A percentile compares a stretch with the other conserved stretches of the same genome.
These are phyloP conservation scores for Mrakia gelida DNA, from an alignment of 768 basidiomycete species.

Conservation along the genomic window DNA sequence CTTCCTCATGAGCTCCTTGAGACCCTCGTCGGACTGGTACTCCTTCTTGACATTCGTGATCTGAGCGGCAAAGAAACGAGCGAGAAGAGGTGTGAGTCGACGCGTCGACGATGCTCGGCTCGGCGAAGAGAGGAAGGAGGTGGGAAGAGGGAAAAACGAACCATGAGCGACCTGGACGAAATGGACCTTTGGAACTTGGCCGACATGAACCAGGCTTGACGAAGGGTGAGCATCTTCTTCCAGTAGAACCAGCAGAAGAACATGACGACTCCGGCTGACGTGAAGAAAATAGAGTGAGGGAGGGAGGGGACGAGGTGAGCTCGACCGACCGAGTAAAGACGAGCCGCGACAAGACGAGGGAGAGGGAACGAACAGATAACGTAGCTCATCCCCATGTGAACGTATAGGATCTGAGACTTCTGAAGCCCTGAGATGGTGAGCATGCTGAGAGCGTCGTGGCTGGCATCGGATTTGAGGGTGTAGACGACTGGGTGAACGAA, in stretches of 20 bases:
- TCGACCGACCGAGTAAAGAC: background rate
- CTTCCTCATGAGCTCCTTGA: slow-evolving; percentile 49
- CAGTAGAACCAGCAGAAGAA: slow-evolving; percentile 66
- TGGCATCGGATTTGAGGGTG: slow-evolving; percentile 57
- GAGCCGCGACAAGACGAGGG: background rate
- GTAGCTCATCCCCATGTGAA: slow-evolving; percentile 79
- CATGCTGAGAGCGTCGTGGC: slow-evolving; percentile 47
- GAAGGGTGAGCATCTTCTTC: slow-evolving; percentile 65
- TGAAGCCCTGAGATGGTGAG: slow-evolving; percentile 79
- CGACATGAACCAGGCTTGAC: slow-evolving; percentile 71
- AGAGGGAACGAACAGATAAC: slow-evolving; percentile 48
- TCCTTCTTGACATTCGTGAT: slow-evolving; percentile 74
- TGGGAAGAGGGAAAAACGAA: slow-evolving; percentile 9
- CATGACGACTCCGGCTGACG: slow-evolving; percentile 56
- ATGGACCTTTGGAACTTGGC: slow-evolving; percentile 72
- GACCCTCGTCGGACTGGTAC: slow-evolving; percentile 76
- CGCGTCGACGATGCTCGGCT: background rate
- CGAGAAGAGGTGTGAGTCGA: background rate
- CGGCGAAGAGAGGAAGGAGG: background rate
- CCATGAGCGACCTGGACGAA: slow-evolving; percentile 84
- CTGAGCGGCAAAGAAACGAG: background rate
- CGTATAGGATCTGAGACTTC: slow-evolving; percentile 58
- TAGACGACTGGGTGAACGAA: slow-evolving; percentile 48
- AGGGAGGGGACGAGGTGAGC: slow-evolving; percentile 7
- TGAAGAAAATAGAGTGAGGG: slow-evolving; percentile 10